Evolutionary conservation across 805 yeast genomes (phyloP).

Genomic region (Teunomyces panamensis): DNA sequence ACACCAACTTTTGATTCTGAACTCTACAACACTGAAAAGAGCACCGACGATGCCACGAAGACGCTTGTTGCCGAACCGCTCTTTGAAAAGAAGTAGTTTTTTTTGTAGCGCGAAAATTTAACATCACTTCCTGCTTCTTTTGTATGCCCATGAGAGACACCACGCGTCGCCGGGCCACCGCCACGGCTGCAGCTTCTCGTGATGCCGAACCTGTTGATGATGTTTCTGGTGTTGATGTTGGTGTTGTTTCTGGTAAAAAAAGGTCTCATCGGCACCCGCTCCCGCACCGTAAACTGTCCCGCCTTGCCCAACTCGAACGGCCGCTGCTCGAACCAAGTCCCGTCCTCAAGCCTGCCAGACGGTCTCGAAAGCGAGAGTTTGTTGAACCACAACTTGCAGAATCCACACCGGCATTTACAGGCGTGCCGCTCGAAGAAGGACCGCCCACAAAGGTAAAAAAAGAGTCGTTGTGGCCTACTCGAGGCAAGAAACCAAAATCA

Average conservation of each 20-base stretch:
- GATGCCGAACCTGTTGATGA: not conserved
- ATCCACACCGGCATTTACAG: constrained; percentile 62
- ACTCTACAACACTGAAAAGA: constrained; percentile 55
- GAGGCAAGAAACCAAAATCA: constrained; percentile 11
- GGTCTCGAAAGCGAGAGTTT: constrained; percentile 22
- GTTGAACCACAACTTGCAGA: constrained; percentile 58
- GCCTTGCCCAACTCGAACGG: not conserved
- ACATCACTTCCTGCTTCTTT: not conserved
- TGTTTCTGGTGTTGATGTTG: not conserved
- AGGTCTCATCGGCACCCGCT: not conserved
- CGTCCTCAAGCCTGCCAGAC: not conserved
- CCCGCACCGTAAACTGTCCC: not conserved
- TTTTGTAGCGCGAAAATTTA: not conserved
- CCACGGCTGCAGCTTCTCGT: not conserved
- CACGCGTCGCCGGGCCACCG: not conserved
- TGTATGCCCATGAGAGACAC: not conserved
- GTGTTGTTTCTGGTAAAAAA: no score
- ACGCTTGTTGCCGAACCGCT: constrained; percentile 50
- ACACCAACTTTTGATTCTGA: constrained; percentile 49
- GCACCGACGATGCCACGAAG: constrained; percentile 47
- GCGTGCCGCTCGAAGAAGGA: constrained; percentile 65
- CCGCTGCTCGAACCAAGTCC: not conserved
- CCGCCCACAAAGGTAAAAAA: constrained; percentile 61
- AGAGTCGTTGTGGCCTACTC: constrained; percentile 52
- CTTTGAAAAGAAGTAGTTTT: constrained; percentile 41